phyloP scores from a whole-genome alignment of 1,139 yeast genomes.

The Candida neerlandica region DNA sequence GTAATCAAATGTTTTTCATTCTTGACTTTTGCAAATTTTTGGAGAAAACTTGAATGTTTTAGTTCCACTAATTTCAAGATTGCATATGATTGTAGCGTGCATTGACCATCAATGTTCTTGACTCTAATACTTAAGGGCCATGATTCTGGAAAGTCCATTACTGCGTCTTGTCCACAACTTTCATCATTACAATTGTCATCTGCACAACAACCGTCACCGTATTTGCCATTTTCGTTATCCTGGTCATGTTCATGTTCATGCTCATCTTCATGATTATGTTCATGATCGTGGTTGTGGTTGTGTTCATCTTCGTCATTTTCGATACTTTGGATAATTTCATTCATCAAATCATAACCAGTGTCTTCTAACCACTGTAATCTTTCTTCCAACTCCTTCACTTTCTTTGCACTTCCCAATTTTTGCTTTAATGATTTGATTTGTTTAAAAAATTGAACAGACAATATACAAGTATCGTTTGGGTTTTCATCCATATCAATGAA shows the following conservation, averaged over 20 bases:
- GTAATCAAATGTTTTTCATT: constrained; percentile 12
- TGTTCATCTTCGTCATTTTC: constrained; percentile 13
- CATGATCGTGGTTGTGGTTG: constrained; percentile 17
- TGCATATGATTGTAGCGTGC: constrained; percentile 29
- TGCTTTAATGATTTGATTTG: constrained; percentile 36
- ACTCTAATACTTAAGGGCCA: constrained; percentile 34
- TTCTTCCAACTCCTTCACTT: constrained; percentile 33
- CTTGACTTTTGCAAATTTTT: constrained; percentile 14
- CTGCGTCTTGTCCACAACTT: constrained; percentile 17
- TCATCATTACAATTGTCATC: constrained; percentile 15
- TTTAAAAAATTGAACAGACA: constrained; percentile 54
- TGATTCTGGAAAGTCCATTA: constrained; percentile 25
- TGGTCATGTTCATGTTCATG: constrained; percentile 23
- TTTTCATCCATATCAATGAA: constrained; percentile 56
- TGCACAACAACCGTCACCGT: background rate
- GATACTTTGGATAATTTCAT: constrained; percentile 30
- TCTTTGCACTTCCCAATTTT: constrained; percentile 23
- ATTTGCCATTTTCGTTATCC: background rate
- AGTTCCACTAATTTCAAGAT: constrained; percentile 27
- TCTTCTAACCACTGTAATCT: constrained; percentile 69
- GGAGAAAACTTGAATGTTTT: constrained; percentile 28
- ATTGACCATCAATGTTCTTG: constrained; percentile 23
- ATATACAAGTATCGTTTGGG: constrained; percentile 56
- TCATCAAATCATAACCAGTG: constrained; percentile 49
- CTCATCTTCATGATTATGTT: constrained; percentile 17